Base-by-base conservation (phyloP, 2,329 filamentous ascomycete species). In the Claviceps africana region DNA sequence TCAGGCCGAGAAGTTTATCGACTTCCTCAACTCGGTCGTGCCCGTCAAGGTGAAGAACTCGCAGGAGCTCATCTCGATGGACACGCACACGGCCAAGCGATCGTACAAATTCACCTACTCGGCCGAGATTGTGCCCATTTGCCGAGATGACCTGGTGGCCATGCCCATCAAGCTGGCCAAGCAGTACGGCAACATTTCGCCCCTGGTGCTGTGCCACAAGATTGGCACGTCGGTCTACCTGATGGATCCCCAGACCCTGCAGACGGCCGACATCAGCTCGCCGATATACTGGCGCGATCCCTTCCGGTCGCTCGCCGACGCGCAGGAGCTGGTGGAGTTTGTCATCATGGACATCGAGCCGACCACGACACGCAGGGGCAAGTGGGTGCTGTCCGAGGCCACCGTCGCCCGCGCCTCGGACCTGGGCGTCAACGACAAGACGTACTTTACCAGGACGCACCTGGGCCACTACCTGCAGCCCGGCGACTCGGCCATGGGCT, bases 51-150 rank as follows among this genome's bases (percentile, higher is more conserved):
- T 81, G 58, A 94, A 93, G 72, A 87, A 90, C 61, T 70, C 70
- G 7, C 67, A 94, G 63, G 87, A 96, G 67, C 78, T 97, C 47
- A 97, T 98, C 60, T 95, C 89, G 4, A 83, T 88, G 72, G 91
- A 98, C 67, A 80, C 85, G 13, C 93, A 98, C 70, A 96, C 90
- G 0, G 86, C 85, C 17, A 86, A 83, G 55, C 93, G 88, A 69
- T 89, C 85, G 35, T 97, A 91, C 78, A 98, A 98, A 67, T 96
- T 96, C 71, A 85, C 86, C 46, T 97, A 82, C 69, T 94, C 89
- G 0, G 82, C 85, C 51, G 88, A 96, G 65, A 70, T 98, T 48
- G 84, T 97, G 28, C 93, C 93, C 1, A 89, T 98, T 48, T 97
- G 93, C 75, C 95, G 96, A 69, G 93, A 98, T 61, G 93, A 98